phyloP scores from a whole-genome alignment of 345 rosid genomes.

The Salix suchowensis region DNA sequence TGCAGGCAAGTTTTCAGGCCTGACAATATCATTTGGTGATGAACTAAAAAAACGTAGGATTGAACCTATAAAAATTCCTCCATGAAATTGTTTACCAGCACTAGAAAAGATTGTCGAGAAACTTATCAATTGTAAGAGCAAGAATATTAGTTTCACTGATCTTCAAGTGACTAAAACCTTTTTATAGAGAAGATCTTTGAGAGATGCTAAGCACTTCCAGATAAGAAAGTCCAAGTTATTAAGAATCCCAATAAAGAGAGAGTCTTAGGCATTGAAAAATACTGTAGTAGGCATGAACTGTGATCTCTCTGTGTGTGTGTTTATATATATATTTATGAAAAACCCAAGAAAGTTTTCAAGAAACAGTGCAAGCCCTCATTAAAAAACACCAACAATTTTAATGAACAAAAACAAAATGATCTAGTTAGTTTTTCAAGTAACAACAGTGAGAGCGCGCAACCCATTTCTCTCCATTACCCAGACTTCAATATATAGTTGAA shows the following conservation, averaged over 20 bases:
- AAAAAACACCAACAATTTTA: neutral
- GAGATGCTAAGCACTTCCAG: neutral
- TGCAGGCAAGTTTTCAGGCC: constrained; percentile 9
- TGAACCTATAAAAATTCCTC: constrained; percentile 36
- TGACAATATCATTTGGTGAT: constrained; percentile 14
- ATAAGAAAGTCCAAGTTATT: neutral
- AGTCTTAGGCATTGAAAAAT: neutral
- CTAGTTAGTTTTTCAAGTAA: neutral
- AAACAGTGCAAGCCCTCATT: neutral
- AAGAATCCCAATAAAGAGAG: neutral
- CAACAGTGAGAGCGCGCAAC: neutral
- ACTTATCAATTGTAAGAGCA: neutral
- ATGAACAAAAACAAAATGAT: neutral
- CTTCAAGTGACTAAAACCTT: neutral
- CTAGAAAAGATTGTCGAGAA: neutral
- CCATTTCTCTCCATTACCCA: neutral
- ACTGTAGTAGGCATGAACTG: neutral
- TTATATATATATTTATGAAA: neutral
- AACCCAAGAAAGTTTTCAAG: neutral
- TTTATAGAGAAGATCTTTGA: neutral
- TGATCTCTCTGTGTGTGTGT: neutral
- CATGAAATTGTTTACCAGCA: constrained; percentile 13
- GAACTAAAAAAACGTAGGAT: constrained; percentile 12
- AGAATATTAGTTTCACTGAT: neutral
- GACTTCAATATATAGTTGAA: neutral